Base-by-base conservation (phyloP, 345 rosid species). In the Citrus trifoliata region DNA sequence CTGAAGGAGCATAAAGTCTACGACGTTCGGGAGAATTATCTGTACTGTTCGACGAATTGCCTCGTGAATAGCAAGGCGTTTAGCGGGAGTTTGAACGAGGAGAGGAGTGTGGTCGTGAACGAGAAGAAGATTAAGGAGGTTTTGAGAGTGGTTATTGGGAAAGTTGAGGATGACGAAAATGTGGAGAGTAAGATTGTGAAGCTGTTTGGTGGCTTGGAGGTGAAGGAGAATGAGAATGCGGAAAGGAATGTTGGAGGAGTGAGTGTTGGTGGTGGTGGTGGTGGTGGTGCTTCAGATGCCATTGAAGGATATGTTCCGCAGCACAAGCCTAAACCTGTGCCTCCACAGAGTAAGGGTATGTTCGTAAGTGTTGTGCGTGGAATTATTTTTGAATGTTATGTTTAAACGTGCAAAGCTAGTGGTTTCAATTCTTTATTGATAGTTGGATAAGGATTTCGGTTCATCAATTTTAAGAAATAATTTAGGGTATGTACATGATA, bases 241-340 rank as follows among this genome's bases (percentile, higher is more conserved):
- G 88, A 75, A 32, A 67, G n/a, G 10, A 75, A 67, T 55, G 8
- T 56, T 46, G 51, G 18, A 38, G 25, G 7, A 74, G 58, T 56
- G 80, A 62, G 89, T 88, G 65, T 68, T 87, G 70, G 88, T 90
- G 89, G 79, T 78, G 33, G 78, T 33, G 35, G 22, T 76, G 97
- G 97, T 75, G 78, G n/a, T 77, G 97, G 97, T 75, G 90, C 95
- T 48, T 89, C 95, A 16, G 83, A 86, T 86, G 95, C 98, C 38
- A 89, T 95, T 77, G 97, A 95, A 85, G 98, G 99, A 69, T 92
- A 93, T 84, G 91, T 93, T 80, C 98, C 97, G 4, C 81, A 78
- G n/a, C 37, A 10, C 6, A 70, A 33, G 37, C 51, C 18, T 46
- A 46, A 46, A 46, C 18, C 51, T 46, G 51, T 46, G 51, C 51